Conservation (phyloP, 257 asterid genomes). For the Echium plantagineum region DNA sequence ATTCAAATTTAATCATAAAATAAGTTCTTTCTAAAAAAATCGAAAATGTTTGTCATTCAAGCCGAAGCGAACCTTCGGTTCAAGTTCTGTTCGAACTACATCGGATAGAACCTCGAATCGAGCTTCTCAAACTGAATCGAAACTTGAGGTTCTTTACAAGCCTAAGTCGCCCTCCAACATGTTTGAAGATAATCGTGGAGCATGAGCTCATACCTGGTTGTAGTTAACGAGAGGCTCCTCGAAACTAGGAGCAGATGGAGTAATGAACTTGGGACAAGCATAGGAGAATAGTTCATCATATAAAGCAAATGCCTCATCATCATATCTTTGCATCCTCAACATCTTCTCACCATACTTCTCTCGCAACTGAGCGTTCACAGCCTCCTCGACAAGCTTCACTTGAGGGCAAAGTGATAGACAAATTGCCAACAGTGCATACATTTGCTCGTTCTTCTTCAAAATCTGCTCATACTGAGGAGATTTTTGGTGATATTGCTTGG, state of each 20-base stretch:
- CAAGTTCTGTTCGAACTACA: too few relatives aligned
- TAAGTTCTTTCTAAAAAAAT: too few relatives aligned
- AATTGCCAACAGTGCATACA: constrained; percentile 94
- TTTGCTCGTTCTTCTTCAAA: constrained; percentile 93
- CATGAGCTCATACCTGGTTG: constrained; percentile 57
- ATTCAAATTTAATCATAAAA: too few relatives aligned
- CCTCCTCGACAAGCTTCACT: constrained; percentile 80
- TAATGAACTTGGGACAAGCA: constrained; percentile 97
- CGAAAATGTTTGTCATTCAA: too few relatives aligned
- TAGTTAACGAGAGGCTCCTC: constrained; percentile 97
- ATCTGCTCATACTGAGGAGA: constrained; percentile 94
- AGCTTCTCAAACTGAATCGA: too few relatives aligned
- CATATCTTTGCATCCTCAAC: constrained; percentile 81
- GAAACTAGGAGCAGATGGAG: constrained; percentile 89
- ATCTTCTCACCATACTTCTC: constrained; percentile 93
- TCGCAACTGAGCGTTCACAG: constrained; percentile 67
- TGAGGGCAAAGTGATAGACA: constrained; percentile 88
- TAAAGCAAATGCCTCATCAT: constrained; percentile 71
- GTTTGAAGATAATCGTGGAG: not conserved
- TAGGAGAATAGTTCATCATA: constrained; percentile 97
- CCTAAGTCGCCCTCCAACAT: too few relatives aligned
- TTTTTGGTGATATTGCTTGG: constrained; percentile 89
- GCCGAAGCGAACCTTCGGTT: too few relatives aligned
- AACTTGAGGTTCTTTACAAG: too few relatives aligned
- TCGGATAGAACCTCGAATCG: too few relatives aligned